Evolutionary conservation across 2,329 filamentous ascomycete species (phyloP), one percentile per base, ranked within the genome.

Genomic region (Immersiporthe knoxdaviesiana): DNA sequence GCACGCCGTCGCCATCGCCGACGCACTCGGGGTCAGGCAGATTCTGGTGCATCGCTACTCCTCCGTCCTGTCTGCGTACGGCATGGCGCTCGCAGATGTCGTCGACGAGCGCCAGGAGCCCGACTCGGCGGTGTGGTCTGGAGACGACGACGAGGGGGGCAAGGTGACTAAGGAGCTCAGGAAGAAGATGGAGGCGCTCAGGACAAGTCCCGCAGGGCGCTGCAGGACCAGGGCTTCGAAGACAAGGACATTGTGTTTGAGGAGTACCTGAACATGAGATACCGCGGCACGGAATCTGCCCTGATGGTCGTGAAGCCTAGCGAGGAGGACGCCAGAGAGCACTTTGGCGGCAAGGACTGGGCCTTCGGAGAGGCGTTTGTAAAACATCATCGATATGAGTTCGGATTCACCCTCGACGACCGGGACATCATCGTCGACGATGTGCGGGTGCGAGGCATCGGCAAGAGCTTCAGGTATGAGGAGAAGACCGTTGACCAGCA

Each of bases 241-340:
- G 87, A 92, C 58, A 81, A 87, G 6, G 88, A 92, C 41, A 92
- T 97, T 32, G 85, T 90, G 0, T 97, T 95, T 75, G 94, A 97
- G 77, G 92, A 97, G 77, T 97, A 97, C 76, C 87, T 98, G 68
- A 97, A 97, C 77, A 94, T 97, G 90, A 85, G 94, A 68, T 97
- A 97, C 76, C 88, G 93, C 47, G 94, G 94, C 14, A 97, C 94
- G 0, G 94, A 97, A 77, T 97, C 93, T 10, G 92, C 94, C 0
- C 84, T 97, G 56, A 97, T 97, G 94, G 88, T 97, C 62, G 81
- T 96, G 72, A 93, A 91, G 78, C 93, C 94, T 0, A 85, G 80
- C 2, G 80, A 85, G 50, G 86, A 89, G 64, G 90, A 92, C 68
- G 84, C 84, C 0, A 81, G 88, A 70, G 84, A 85, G 52, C 81